Conservation (phyloP, 2,329 filamentous ascomycete species). For the Pseudopithomyces maydicus region DNA sequence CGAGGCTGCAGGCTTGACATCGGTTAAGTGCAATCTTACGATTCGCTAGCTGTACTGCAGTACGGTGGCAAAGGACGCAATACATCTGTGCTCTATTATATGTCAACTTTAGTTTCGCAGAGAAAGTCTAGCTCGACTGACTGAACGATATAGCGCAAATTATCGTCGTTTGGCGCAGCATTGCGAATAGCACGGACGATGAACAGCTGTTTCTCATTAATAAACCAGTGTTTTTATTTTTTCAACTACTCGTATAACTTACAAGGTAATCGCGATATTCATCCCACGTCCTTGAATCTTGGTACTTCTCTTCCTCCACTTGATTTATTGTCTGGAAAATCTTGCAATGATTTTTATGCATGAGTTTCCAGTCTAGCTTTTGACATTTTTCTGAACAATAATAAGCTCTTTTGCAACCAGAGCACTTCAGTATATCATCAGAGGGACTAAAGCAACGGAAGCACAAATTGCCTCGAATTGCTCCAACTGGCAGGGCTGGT, state of each 20-base stretch:
- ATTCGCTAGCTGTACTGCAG: conserved; percentile 17
- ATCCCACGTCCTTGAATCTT: conserved; percentile 15
- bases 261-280: conserved; percentile 18
- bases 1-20: conserved; percentile 17
- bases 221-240: not conserved
- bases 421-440: conserved; percentile 18
- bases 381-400: conserved; percentile 27
- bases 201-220: conserved; percentile 8
- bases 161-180: conserved; percentile 13
- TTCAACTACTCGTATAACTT: not conserved
- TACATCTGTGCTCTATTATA: conserved; percentile 20
- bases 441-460: conserved; percentile 23
- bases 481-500: conserved; percentile 17
- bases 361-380: conserved; percentile 21
- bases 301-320: conserved; percentile 20
- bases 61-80: conserved; percentile 19
- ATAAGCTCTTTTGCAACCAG: conserved; percentile 18
- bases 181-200: conserved; percentile 16
- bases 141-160: conserved; percentile 20
- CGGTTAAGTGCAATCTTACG: conserved; percentile 14
- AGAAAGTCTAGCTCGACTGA: conserved; percentile 9
- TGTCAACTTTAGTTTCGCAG: not conserved
- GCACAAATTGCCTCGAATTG: conserved; percentile 22
- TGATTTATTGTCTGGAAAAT: conserved; percentile 19
- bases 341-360: conserved; percentile 26